Evolutionary conservation across 768 basidiomycete species (phyloP).

Genomic region (Pulveroboletus sp.): DNA sequence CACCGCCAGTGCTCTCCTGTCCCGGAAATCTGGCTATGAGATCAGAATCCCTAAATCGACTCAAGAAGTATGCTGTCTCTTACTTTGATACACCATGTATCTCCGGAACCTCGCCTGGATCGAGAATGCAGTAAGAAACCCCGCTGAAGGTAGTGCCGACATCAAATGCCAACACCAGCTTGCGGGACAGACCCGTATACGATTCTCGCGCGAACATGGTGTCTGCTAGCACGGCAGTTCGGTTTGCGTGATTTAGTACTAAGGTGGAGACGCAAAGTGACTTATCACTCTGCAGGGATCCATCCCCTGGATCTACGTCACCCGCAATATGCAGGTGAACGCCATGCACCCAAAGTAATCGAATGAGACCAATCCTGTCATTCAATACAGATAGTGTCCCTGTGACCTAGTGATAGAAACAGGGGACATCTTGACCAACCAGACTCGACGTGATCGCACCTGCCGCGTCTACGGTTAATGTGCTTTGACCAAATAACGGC

Average conservation of each 20-base stretch:
- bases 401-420: neutral
- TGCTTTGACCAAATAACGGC: neutral
- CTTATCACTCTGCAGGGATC: conserved; percentile 6
- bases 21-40: conserved; percentile 28
- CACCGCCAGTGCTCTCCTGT: conserved; percentile 34
- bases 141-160: conserved; percentile 37
- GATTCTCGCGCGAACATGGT: conserved; percentile 28
- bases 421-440: no score
- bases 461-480: neutral
- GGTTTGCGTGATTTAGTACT: neutral
- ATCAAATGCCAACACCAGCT: conserved; percentile 31
- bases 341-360: neutral
- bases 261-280: neutral
- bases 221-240: neutral
- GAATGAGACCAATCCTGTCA: conserved; percentile 1
- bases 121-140: conserved; percentile 38
- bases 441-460: neutral
- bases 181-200: conserved; percentile 33
- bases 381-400: neutral
- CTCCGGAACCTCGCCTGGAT: conserved; percentile 28
- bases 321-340: neutral
- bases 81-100: conserved; percentile 24
- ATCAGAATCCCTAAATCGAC: neutral
- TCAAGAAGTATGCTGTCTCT: neutral
- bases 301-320: neutral